phyloP scores from a whole-genome alignment of 495 filamentous ascomycete species.

The Hapsidospora chrysogenum region DNA sequence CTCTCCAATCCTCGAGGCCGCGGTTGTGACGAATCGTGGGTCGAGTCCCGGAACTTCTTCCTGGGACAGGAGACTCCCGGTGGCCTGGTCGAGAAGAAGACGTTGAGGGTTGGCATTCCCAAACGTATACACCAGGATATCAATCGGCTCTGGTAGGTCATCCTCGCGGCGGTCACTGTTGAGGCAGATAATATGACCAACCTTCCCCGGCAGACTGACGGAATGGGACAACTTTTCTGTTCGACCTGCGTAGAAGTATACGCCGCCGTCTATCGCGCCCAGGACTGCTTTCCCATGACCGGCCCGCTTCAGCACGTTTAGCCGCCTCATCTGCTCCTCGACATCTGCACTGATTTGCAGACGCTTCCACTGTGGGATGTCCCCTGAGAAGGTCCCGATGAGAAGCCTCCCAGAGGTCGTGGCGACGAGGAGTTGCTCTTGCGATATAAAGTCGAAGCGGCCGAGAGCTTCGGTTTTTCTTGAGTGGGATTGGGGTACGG shows the following conservation, averaged over 20 bases:
- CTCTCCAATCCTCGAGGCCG: neutral
- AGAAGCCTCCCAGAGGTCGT: conserved; percentile 45
- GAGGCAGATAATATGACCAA: conserved; percentile 27
- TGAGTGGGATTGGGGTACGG: neutral
- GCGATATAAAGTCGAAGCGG: conserved; percentile 46
- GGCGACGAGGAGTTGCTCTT: conserved; percentile 37
- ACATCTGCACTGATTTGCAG: neutral
- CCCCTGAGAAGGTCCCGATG: conserved; percentile 18
- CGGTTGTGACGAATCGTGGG: conserved; percentile 1
- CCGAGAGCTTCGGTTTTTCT: conserved; percentile 29
- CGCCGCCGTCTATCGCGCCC: conserved; percentile 33
- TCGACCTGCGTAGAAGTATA: conserved; percentile 27
- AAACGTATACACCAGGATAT: conserved; percentile 9
- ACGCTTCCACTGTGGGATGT: neutral
- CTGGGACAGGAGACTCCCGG: neutral
- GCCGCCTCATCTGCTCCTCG: conserved; percentile 19
- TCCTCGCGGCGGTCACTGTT: conserved; percentile 2
- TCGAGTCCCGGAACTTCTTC: neutral
- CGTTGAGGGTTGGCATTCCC: conserved; percentile 8
- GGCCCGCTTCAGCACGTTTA: conserved; percentile 24
- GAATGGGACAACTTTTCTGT: conserved; percentile 10
- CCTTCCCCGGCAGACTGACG: conserved; percentile 26
- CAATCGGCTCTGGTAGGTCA: conserved; percentile 2
- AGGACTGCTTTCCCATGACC: conserved; percentile 24
- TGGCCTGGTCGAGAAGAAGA: neutral